Evolutionary conservation across 2,329 filamentous ascomycete species (phyloP), one percentile per base, ranked within the genome.

Genomic region (Ciborinia camelliae): DNA sequence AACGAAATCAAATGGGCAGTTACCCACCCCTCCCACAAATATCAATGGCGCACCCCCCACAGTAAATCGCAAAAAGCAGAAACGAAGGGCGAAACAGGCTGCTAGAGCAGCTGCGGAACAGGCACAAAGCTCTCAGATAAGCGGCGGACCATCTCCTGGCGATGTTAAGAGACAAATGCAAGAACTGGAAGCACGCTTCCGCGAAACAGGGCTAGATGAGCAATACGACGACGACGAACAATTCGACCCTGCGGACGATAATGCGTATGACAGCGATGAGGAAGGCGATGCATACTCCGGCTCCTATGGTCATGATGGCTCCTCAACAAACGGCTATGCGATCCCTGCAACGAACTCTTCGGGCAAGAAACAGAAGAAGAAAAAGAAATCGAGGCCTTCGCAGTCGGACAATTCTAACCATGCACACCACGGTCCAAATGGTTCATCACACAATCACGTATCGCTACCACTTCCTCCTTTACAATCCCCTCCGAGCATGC

Each of bases 61-160:
- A 10, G 89, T 93, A 60, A 97, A 97, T 79, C 87, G 91, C 75
- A 97, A 97, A 82, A 98, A 97, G 81, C 90, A 95, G 77, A 97
- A 97, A 82, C 87, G 93, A 71, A 86, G 93, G 70, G 89, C 91
- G 75, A 97, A 97, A 77, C 89, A 73, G 60, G 73, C 73, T 37
- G 75, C 74, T 20, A 74, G 74, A 65, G 69, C 72, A 35, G 73
- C 73, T 61, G 73, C 74, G 32, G 73, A 73, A 58, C 71, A 73
- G 54, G 67, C 68, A n/a, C 35, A 63, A 32, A 66, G 52, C 50
- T 35, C 68, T 3, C 66, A 66, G 53, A 58, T 65, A 58, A 73
- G 71, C 51, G 71, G 70, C 53, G 68, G 66, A 55, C 65, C 65
- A 60, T 50, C 68, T 32, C 26, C 69, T 23, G 62, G 39, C 23